Conservation (phyloP, 768 basidiomycete genomes). For the Xerocomus spinulosus region DNA sequence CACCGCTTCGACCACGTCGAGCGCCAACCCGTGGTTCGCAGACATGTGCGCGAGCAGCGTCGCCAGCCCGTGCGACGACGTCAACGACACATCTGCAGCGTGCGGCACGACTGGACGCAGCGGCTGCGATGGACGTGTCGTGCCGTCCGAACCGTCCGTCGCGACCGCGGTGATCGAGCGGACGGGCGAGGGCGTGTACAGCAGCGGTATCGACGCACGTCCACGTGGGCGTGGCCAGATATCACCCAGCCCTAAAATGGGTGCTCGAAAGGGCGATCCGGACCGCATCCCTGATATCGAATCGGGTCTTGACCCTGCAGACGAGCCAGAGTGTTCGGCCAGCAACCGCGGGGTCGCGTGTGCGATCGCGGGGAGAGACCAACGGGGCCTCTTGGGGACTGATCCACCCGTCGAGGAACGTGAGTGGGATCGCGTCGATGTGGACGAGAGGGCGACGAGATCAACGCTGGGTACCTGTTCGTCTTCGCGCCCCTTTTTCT, state of each 20-base stretch:
- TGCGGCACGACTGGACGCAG: too few species aligned
- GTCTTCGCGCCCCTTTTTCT: background rate
- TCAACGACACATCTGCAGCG: conserved; percentile 18
- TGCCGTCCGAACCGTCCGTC: too few species aligned
- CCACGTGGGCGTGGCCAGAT: too few species aligned
- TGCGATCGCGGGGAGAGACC: conserved; percentile 15
- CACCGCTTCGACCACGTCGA: conserved; percentile 38
- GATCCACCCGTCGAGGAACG: conserved; percentile 8
- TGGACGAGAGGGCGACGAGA: conserved; percentile 16
- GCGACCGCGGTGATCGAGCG: background rate
- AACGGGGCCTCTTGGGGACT: conserved; percentile 9
- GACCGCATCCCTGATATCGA: background rate
- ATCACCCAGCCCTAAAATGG: too few species aligned
- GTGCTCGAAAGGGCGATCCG: background rate
- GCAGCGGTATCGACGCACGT: background rate
- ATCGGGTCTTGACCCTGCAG: background rate
- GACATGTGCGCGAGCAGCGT: conserved; percentile 38
- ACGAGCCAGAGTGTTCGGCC: background rate
- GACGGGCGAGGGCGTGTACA: conserved; percentile 8
- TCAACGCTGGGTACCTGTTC: conserved; percentile 20
- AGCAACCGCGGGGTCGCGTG: conserved; percentile 5
- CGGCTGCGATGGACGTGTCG: too few species aligned
- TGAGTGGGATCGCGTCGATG: conserved; percentile 11
- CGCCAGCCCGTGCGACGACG: conserved; percentile 26
- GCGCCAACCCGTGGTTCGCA: conserved; percentile 40